phyloP scores from a whole-genome alignment of 1,284 basidiomycete genomes.

The Pterulicium gracile region DNA sequence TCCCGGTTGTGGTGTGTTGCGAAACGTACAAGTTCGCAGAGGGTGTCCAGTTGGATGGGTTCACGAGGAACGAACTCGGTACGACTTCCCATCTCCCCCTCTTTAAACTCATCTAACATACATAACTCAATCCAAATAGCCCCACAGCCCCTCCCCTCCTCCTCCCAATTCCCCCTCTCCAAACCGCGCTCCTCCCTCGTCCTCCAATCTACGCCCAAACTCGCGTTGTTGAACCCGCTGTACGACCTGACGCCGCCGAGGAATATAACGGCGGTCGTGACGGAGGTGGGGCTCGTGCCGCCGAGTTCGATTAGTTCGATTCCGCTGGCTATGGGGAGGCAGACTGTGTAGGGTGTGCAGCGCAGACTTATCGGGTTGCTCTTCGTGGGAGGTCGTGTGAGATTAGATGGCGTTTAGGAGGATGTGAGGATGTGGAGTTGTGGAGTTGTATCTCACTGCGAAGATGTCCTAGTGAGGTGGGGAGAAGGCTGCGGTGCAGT shows the following conservation, averaged over 20 bases:
- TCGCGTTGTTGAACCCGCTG: constrained; percentile 74
- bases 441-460: too few species aligned
- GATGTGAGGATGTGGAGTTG: too few species aligned
- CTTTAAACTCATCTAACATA: neutral
- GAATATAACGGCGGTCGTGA: constrained; percentile 91
- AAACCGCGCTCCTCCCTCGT: neutral
- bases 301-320: constrained; percentile 78
- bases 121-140: too few species aligned
- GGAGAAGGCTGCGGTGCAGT: too few species aligned
- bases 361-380: too few species aligned
- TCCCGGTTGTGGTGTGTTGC: constrained; percentile 94
- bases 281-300: constrained; percentile 88
- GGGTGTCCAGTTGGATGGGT: constrained; percentile 85
- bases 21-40: constrained; percentile 99
- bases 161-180: constrained; percentile 21
- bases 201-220: constrained; percentile 26
- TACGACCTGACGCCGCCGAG: constrained; percentile 89
- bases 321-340: constrained; percentile 59
- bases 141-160: constrained; percentile 21
- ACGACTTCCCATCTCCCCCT: constrained; percentile 16
- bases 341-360: constrained; percentile 25
- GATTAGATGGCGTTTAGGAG: too few species aligned
- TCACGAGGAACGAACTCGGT: constrained; percentile 95
- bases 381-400: too few species aligned
- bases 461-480: too few species aligned